Base-by-base conservation (phyloP, 73 alveolate genomes). In the Paramecium primaurelia region DNA sequence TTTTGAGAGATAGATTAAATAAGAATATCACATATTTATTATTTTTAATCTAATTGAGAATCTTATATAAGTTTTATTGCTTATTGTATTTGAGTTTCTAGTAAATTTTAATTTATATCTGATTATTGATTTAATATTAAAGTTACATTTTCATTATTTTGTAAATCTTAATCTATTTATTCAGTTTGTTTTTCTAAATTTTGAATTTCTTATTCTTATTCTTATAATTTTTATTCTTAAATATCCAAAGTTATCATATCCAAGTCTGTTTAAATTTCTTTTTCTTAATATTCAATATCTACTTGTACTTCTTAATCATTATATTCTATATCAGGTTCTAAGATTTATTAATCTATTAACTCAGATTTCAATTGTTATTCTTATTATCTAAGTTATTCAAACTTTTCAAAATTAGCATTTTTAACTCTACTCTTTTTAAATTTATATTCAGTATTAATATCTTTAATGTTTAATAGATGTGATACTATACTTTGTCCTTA, bases 401-500 rank as follows among this genome's bases (percentile, higher is more conserved):
- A 80, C 45, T 47, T 25, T 26, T 80, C 91, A 80, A 80, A 73
- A 80, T 28, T 45, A 10, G 47, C 12, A 22, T 26, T 26, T 36
- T 80, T 42, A 2, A 54, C 69, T 45, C 77, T 18, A 40, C 36
- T 42, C 26, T 80, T 80, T 45, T 25, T 32, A 11, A 45, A 45
- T 80, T 80, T 28, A 42, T 80, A 32, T 49, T 80, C 77, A 45
- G 26, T 36, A 6, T 8, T 14, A 2, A 11, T 10, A 14, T 80
- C n/a, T 80, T 40, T 22, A 18, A 18, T n/a, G 26, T 80, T 80
- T 36, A 80, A 45, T 47, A 80, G 58, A 49, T 80, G 91, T 1
- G 91, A 80, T 25, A 80, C 91, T 25, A 80, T 80, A 44, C 75
- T 38, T 11, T 80, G 12, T 9, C 91, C 91, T 80, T 34, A 25